phyloP scores from a whole-genome alignment of 2,329 filamentous ascomycete genomes.

The Fusarium tuaranense region DNA sequence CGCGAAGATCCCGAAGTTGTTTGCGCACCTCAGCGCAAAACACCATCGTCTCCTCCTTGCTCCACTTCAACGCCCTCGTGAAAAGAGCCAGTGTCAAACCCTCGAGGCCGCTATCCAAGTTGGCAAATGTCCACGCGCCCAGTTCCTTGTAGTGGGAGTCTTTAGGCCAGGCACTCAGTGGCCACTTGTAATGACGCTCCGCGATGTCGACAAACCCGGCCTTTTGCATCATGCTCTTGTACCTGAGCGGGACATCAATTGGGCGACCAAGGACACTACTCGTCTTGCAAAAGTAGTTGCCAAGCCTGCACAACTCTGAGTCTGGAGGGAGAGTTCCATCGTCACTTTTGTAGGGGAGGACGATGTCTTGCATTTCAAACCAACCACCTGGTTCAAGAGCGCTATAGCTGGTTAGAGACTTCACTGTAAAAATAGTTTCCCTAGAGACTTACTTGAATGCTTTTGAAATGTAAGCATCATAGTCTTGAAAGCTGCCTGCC shows the following conservation, averaged over 20 bases:
- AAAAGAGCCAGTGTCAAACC: constrained; percentile 8
- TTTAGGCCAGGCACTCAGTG: constrained; percentile 9
- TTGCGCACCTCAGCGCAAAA: neutral
- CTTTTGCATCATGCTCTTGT: neutral
- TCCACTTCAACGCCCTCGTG: constrained; percentile 10
- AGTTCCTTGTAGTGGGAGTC: constrained; percentile 10
- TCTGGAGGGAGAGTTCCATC: neutral
- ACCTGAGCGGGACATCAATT: neutral
- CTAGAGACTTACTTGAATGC: neutral
- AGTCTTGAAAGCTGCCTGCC: constrained; percentile 9
- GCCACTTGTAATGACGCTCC: constrained; percentile 17
- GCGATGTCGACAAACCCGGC: constrained; percentile 2
- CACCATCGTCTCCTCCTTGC: neutral
- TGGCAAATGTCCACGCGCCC: constrained; percentile 8
- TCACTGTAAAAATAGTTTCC: accelerated
- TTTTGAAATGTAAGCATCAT: constrained; percentile 3
- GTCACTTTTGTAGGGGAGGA: constrained; percentile 2
- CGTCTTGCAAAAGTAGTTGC: neutral
- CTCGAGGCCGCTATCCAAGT: constrained; percentile 10
- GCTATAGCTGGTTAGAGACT: neutral
- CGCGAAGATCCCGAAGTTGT: neutral
- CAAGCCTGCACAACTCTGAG: neutral
- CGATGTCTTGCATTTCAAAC: constrained; percentile 16
- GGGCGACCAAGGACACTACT: neutral
- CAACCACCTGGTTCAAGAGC: constrained; percentile 8